Base-by-base conservation (phyloP, 2,329 filamentous ascomycete genomes). In the Alternaria dauci region DNA sequence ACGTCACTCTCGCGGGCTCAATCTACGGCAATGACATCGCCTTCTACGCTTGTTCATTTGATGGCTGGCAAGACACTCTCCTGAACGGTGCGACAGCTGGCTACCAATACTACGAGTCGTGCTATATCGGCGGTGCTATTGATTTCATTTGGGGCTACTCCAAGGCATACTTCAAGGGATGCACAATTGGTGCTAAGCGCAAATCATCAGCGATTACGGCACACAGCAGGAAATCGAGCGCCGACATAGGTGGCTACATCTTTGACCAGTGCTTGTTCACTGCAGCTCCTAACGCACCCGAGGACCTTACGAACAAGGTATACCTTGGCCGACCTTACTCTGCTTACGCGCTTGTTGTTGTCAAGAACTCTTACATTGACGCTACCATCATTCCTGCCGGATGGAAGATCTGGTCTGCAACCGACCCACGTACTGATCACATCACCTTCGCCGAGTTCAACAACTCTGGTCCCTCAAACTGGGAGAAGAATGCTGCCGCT, bases 71-170 rank as follows among this genome's bases (percentile, higher is more conserved):
- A 74, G 86, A 88, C 67, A 86, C 85, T 1, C 43, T 75, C 16
- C 61, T 71, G 23, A 72, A 69, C 6, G 69, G 73, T 0, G 68
- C 66, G 26, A 71, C 68, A 5, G 79, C 78, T 65, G 86, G 86
- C 60, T 78, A 82, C 66, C 81, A 87, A 66, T 74, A 87, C 48
- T 88, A 86, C 67, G 83, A 81, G 46, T 82, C 82, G 56, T 82
- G 82, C 66, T 83, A 85, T 57, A 87, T 88, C 62, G 81, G 84
- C 39, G 85, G 86, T 26, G 83, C 84, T 5, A 83, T 84, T 54
- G 86, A 88, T 66, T 87, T 87, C 65, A 84, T 86, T 62, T 88
- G 87, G 73, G 82, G 86, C 72, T 69, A 81, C 63, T 80, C 83
- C 36, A 72, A 78, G 61, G 77, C 80, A 51, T 88, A 83, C 83